Evolutionary conservation across 2,329 filamentous ascomycete genomes (phyloP), one percentile per base, ranked within the genome.

Genomic region (Capronia americana): DNA sequence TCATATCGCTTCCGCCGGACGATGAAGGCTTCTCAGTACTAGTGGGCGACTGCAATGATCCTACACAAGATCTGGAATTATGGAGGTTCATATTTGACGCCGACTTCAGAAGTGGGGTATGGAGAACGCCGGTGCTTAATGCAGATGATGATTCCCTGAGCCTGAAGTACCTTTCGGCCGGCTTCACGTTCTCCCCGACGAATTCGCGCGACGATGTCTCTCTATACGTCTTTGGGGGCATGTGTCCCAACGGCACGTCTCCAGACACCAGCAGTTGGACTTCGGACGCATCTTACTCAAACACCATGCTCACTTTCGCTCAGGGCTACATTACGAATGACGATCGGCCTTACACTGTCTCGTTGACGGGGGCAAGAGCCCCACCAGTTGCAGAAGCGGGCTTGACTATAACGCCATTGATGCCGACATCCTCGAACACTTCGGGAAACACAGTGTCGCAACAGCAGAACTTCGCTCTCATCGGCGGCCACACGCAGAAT

Each of bases 171-270:
- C 80, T 91, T 28, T 83, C 84, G 2, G 80, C 80, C 8, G 86
- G 87, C 14, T 82, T 95, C 60, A 83, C 88, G 26, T 96, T 93
- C 76, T 89, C 92, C 23, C 84, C 83, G 34, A 85, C 82, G 41
- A 80, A 87, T 55, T 83, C 82, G 44, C 86, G 84, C 71, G 67
- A 61, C 70, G 75, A 46, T 70, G 85, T 87, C 0, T 82, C 82
- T 11, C 79, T 90, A 23, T 96, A 93, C 75, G 81, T 89, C 6
- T 97, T 96, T 77, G 94, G 93, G 41, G 94, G 94, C 71, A 96
- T 97, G 92, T 98, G 94, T 74, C 72, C 74, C 2, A 77, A 77
- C 7, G 75, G 77, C n/a, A 77, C 80, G 23, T 75, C 78, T 20
- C 74, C 79, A 6, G 82, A 82, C 32, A 72, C 75, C 1, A 74